A percentile compares a stretch with the other conserved stretches of the same genome.
Conservation (phyloP, 1,284 basidiomycete genomes). For the Ganoderma boninense region DNA sequence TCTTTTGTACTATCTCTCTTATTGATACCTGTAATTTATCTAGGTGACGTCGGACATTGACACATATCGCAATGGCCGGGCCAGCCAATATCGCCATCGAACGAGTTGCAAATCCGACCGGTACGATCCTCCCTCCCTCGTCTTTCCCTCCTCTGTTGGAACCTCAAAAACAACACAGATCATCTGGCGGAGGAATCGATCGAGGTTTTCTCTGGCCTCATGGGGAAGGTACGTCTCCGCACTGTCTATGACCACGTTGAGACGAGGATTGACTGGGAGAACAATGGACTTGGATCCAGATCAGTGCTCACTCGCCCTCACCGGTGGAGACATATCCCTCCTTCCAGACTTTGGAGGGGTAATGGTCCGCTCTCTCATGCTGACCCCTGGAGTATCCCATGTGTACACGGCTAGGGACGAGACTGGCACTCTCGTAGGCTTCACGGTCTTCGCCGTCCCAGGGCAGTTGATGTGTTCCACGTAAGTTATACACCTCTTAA, state of each 20-base stretch:
- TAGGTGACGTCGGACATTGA: too few relatives aligned
- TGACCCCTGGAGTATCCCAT: constrained; percentile 20
- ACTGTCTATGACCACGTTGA: neutral
- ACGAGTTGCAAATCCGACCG: constrained; percentile 9
- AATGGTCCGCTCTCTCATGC: constrained; percentile 28
- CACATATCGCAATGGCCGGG: too few relatives aligned
- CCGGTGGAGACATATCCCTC: constrained; percentile 23
- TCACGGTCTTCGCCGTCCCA: constrained; percentile 22
- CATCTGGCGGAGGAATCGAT: constrained; percentile 20
- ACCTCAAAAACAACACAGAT: too few relatives aligned
- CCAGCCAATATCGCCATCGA: too few relatives aligned
- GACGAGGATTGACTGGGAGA: neutral
- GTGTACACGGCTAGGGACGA: constrained; percentile 29
- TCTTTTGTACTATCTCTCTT: too few relatives aligned
- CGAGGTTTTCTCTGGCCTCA: constrained; percentile 20
- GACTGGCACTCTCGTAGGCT: constrained; percentile 25
- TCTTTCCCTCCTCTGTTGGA: too few relatives aligned
- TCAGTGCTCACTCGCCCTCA: constrained; percentile 27
- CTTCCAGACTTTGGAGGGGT: constrained; percentile 17
- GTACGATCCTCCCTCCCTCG: too few relatives aligned
- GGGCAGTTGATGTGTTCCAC: constrained; percentile 25
- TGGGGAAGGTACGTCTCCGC: constrained; percentile 31
- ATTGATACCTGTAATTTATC: too few relatives aligned
- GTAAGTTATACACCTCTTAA: constrained; percentile 1
- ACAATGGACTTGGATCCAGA: constrained; percentile 10